These are phyloP conservation scores for Pyricularia pennisetigena DNA, from an alignment of 2,329 filamentous ascomycete species.

Conservation along the genomic window DNA sequence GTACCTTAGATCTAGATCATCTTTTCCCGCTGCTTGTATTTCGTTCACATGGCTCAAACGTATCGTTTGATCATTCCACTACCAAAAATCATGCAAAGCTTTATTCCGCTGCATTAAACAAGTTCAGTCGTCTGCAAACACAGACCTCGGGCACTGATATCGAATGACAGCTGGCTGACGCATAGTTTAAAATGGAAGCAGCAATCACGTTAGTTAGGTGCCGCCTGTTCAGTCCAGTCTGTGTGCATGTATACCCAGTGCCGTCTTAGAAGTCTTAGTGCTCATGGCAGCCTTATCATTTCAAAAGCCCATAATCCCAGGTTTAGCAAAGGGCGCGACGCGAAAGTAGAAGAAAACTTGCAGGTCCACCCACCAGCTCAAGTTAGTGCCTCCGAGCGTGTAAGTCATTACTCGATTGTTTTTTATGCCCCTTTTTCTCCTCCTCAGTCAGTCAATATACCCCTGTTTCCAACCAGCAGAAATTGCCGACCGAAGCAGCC, in stretches of 20 bases:
- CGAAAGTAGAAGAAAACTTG: background rate
- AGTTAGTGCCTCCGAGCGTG: too few species aligned
- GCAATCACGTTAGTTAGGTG: background rate
- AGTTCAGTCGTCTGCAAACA: background rate
- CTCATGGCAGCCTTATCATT: background rate
- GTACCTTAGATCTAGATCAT: background rate
- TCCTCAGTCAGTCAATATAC: background rate
- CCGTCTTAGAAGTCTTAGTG: background rate
- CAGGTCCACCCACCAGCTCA: too few species aligned
- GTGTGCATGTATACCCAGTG: background rate
- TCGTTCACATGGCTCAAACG: background rate
- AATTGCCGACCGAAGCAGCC: background rate
- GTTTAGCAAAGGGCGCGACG: background rate
- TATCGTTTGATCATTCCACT: background rate
- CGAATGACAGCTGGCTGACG: background rate
- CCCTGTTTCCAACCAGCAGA: background rate
- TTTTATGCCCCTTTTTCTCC: background rate
- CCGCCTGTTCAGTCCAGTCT: background rate
- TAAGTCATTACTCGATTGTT: background rate
- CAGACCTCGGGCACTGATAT: background rate
- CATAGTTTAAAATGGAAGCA: background rate
- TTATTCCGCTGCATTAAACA: background rate
- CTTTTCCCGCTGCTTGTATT: background rate
- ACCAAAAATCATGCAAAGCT: background rate
- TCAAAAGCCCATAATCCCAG: background rate